A percentile compares a stretch with the other conserved stretches of the same genome.
Evolutionary conservation across 768 basidiomycete species (phyloP).

Genomic region (Tremella yokohamensis): DNA sequence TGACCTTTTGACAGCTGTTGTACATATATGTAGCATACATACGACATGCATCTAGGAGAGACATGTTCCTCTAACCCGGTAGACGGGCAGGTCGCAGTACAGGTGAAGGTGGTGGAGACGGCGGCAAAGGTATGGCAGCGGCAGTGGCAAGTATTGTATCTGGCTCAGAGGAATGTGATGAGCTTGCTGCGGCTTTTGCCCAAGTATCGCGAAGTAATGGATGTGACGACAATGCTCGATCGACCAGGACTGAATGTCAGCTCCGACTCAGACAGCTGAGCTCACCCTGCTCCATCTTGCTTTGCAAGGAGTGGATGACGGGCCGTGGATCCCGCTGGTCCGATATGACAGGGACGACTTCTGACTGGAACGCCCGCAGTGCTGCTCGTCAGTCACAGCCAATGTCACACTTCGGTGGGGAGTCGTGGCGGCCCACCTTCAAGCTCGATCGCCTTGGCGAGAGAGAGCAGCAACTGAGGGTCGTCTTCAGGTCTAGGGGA

Average conservation of each 20-base stretch:
- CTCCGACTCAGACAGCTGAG: constrained; percentile 8
- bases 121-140: constrained; percentile 29
- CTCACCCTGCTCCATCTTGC: constrained; percentile 16
- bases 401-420: not conserved
- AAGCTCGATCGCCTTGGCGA: constrained; percentile 24
- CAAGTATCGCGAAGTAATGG: constrained; percentile 26
- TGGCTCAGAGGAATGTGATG: not conserved
- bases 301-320: constrained; percentile 11
- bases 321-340: not conserved
- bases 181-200: constrained; percentile 12
- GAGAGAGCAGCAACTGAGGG: constrained; percentile 5
- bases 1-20: too few species aligned
- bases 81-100: not conserved
- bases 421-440: constrained; percentile 23
- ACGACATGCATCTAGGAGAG: too few species aligned
- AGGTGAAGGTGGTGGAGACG: constrained; percentile 19
- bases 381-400: constrained; percentile 10
- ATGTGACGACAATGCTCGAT: constrained; percentile 30
- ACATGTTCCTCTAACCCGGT: not conserved
- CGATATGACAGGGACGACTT: constrained; percentile 14
- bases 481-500: constrained; percentile 10
- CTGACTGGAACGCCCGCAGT: constrained; percentile 3
- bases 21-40: too few species aligned
- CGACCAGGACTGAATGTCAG: constrained; percentile 24
- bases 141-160: constrained; percentile 19